Evolutionary conservation across 495 filamentous ascomycete genomes (phyloP), one percentile per base, ranked within the genome.

Genomic region (Podospora fimiseda): DNA sequence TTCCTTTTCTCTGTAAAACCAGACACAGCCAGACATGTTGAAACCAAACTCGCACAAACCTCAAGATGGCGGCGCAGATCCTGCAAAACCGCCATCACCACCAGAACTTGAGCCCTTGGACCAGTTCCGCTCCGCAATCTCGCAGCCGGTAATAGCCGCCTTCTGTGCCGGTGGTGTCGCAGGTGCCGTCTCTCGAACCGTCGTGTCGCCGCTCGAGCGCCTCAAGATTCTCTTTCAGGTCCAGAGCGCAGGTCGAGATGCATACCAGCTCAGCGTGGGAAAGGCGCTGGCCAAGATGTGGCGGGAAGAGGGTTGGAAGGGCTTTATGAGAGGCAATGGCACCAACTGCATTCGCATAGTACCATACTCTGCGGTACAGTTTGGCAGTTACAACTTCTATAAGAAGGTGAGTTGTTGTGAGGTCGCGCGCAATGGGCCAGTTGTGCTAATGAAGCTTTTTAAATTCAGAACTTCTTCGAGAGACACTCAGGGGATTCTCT

Each of bases 291-390:
- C 67, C 48, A 97, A 97, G 72, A 98, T 98, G 84, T 93, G 90
- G 79, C 84, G 76, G 60, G 93, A 98, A 64, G 93, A 98, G 72
- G 93, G 93, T 18, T 96, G 89, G 88, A 82, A 81, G 65, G 93
- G 93, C 2, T 92, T 96, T 60, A 90, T 98, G 90, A 80, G 90
- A 56, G 93, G 93, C 23, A 98, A 98, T 65, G 93, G 93, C 49
- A 95, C 90, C 41, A 98, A 98, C 70, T 98, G 93, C 72, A 90
- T 97, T 61, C 87, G 93, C 45, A 98, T 98, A 49, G 88, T 98
- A 38, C 93, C 93, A 11, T 98, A 98, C 69, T 96, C 90, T 38
- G 93, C 93, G 1, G 93, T 98, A 19, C 93, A 98, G 67, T 98
- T 98, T 71, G 89, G 91, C 38, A 92, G 89, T 63, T 98, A 97